Percentiles rank a stretch among this genome's conserved stretches.
These are phyloP conservation scores for Ceratocystis cubensis DNA, from an alignment of 2,329 filamentous ascomycete species.

Conservation along the genomic window DNA sequence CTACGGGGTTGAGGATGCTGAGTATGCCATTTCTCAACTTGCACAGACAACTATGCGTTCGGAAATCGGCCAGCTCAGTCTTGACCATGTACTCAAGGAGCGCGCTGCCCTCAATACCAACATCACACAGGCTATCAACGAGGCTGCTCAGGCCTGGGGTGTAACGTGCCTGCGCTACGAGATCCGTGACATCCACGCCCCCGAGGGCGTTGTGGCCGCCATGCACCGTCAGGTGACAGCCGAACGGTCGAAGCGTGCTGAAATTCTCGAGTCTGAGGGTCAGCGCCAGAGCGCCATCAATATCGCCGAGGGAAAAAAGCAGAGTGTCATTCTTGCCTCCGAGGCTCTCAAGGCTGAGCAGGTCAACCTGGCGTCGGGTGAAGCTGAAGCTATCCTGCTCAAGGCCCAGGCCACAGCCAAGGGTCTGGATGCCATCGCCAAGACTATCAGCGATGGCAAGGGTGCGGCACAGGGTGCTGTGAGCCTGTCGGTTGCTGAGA, in stretches of 20 bases:
- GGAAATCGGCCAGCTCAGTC: constrained; percentile 89
- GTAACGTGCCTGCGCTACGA: constrained; percentile 94
- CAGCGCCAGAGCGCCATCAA: constrained; percentile 97
- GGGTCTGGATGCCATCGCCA: constrained; percentile 77
- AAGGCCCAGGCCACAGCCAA: constrained; percentile 75
- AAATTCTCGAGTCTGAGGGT: constrained; percentile 94
- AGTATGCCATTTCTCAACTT: constrained; percentile 95
- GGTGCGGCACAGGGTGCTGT: constrained; percentile 70
- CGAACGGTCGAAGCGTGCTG: constrained; percentile 90
- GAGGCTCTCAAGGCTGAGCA: constrained; percentile 82
- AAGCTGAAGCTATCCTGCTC: constrained; percentile 82
- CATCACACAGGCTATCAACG: constrained; percentile 98
- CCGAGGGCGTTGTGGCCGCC: constrained; percentile 81
- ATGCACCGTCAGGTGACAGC: constrained; percentile 98
- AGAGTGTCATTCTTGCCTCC: constrained; percentile 89
- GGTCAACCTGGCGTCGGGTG: constrained; percentile 85
- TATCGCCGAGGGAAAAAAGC: constrained; percentile 94
- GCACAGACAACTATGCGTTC: constrained; percentile 98
- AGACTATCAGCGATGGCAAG: constrained; percentile 59
- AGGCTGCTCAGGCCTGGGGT: constrained; percentile 93
- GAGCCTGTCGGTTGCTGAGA: constrained; percentile 82
- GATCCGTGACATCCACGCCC: constrained; percentile 95
- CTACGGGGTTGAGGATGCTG: constrained; percentile 95
- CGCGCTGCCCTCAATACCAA: constrained; percentile 91
- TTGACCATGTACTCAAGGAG: constrained; percentile 97